Base-by-base conservation (phyloP, 2,329 filamentous ascomycete genomes). In the Cladorrhinum sp. region DNA sequence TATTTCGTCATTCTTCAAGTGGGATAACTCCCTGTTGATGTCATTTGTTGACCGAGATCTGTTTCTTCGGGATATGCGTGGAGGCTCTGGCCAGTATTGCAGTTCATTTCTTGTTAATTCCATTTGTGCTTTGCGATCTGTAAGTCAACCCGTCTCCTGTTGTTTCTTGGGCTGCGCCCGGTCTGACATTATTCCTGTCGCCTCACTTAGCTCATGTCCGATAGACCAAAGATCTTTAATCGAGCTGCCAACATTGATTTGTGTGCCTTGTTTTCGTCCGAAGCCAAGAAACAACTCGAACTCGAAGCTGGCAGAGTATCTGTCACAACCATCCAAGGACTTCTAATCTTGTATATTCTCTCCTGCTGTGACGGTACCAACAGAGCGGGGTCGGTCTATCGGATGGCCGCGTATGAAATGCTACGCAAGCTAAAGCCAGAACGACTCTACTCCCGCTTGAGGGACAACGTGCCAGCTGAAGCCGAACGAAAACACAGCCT, bases 91-190 rank as follows among this genome's bases (percentile, higher is more conserved):
- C 32, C 48, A 60, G 5, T 73, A 67, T 55, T 73, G 71, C 58
- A 70, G 71, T 2, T 68, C 70, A 2, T 69, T 73, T 58, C 67
- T 73, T 3, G 71, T 74, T 49, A 73, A 73, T 55, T 66, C 70
- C 24, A 68, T 74, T 10, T 74, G 71, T 51, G 70, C 71, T 20
- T 53, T 67, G n/a, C 67, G 70, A 64, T 69, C 64, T 56, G 71
- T 73, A 56, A 63, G 68, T 63, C 18, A 29, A 41, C 7, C 9
- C 36, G 16, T 20, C 8, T 20, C 24, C 50, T 20, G 27, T 2
- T 5, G 32, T 24, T 25, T 41, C 16, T 41, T n/a, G n/a, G n/a
- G n/a, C 5, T 22, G 10, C 49, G 20, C 29, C 5, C 8, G 18
- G 13, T 25, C 23, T 29, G 38, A 22, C 27, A 29, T 32, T 36